A percentile compares a stretch with the other conserved stretches of the same genome.
Evolutionary conservation across 768 basidiomycete genomes (phyloP).

Genomic region (Daedaleopsis nitida): DNA sequence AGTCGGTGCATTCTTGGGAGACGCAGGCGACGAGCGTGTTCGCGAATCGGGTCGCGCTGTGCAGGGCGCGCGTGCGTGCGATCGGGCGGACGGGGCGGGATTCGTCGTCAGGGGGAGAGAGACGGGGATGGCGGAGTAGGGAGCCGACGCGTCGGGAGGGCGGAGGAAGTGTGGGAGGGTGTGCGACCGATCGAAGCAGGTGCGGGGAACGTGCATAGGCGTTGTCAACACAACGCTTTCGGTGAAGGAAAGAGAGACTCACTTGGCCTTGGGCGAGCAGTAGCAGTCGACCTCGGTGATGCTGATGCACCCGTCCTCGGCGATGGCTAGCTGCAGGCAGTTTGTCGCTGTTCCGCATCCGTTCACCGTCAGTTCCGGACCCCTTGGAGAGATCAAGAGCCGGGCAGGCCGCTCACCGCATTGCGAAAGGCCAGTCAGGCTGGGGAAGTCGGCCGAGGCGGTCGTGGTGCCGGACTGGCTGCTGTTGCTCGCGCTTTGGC

Average conservation of each 20-base stretch:
- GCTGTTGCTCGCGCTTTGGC: neutral
- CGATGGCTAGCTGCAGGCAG: constrained; percentile 44
- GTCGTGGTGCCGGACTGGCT: constrained; percentile 13
- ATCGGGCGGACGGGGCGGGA: too few relatives aligned
- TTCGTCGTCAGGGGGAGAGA: neutral
- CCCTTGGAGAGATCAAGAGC: neutral
- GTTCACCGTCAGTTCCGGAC: neutral
- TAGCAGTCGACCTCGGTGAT: constrained; percentile 52
- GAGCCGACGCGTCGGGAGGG: too few relatives aligned
- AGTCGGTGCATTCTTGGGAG: constrained; percentile 35
- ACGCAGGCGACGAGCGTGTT: constrained; percentile 41
- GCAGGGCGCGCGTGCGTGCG: too few relatives aligned
- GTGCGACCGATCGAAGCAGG: too few relatives aligned
- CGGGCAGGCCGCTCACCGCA: constrained; percentile 19
- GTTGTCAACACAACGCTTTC: neutral
- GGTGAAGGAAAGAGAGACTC: neutral
- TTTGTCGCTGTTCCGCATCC: constrained; percentile 38
- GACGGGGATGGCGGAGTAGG: too few relatives aligned
- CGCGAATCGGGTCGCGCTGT: constrained; percentile 37
- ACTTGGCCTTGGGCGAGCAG: constrained; percentile 40
- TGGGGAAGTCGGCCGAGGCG: constrained; percentile 24
- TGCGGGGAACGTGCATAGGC: too few relatives aligned
- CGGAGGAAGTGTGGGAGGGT: too few relatives aligned
- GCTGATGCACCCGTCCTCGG: constrained; percentile 44
- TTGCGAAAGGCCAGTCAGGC: constrained; percentile 20